phyloP scores from a whole-genome alignment of 371 early-diverging fungal genomes.

The Zancudomyces culisetae region DNA sequence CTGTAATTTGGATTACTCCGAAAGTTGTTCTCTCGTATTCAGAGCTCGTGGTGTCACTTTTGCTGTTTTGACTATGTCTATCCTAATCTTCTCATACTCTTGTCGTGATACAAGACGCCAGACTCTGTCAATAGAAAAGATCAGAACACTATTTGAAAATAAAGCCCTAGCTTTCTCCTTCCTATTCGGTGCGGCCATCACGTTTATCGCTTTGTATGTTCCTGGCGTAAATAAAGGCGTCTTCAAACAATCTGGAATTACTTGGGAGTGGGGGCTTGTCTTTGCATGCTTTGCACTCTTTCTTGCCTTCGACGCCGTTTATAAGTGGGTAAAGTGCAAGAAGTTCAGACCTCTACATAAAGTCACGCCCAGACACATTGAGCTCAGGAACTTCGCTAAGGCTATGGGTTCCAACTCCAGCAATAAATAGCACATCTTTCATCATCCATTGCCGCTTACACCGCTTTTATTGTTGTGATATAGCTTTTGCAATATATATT shows the following conservation, averaged over 20 bases:
- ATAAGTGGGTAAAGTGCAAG: conserved; percentile 26
- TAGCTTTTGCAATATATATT: too few species aligned
- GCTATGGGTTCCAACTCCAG: not conserved
- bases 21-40: conserved; percentile 42
- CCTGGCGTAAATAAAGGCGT: conserved; percentile 43
- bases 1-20: conserved; percentile 38
- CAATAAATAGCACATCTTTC: too few species aligned
- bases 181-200: conserved; percentile 28
- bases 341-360: conserved; percentile 17
- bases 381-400: not conserved
- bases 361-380: conserved; percentile 10
- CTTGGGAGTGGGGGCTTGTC: conserved; percentile 62
- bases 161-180: conserved; percentile 33
- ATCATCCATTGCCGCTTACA: too few species aligned
- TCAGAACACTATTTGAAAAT: conserved; percentile 29
- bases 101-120: conserved; percentile 44
- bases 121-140: conserved; percentile 16
- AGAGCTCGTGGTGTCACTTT: conserved; percentile 54
- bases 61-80: conserved; percentile 36
- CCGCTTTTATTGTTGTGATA: too few species aligned
- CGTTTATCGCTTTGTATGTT: conserved; percentile 43
- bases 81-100: conserved; percentile 50
- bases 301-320: conserved; percentile 2
- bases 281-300: not conserved
- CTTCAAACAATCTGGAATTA: conserved; percentile 41